Evolutionary conservation across 805 yeast species (phyloP), one percentile per base, ranked within the genome.

Genomic region (Millerozyma acaciae): DNA sequence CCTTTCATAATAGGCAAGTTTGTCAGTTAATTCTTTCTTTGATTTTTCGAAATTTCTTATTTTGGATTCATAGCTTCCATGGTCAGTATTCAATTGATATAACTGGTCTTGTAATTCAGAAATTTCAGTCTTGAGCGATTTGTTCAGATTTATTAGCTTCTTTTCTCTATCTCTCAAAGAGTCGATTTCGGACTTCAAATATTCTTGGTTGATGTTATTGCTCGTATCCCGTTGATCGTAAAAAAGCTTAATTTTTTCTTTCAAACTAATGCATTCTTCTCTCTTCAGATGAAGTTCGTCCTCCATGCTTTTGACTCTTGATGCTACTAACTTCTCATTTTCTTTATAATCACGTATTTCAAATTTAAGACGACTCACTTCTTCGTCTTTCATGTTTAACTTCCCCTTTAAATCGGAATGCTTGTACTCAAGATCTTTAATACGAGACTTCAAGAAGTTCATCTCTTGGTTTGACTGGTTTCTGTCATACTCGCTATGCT

Each of bases 61-160:
- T 26, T 31, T 32, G 5, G 42, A 21, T 19, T 35, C 35, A 13
- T 13, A 34, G 13, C 35, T 32, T 21, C 44, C 43, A 5, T 51
- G 27, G 16, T 37, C 47, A 3, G 42, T 25, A 17, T 45, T 44
- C n/a, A 30, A 37, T 3, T 43, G 43, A 42, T 44, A 48, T 17
- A 47, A 27, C 28, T 50, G 53, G 21, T 44, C 50, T 35, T 53
- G 57, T 8, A 60, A 42, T 32, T 50, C 53, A 21, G 57, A 55
- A 6, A 57, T 37, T 28, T 62, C 60, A 4, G 45, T 40, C 34
- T 50, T 49, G 34, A 62, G 47, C 17, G 39, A 26, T 17, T 48
- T 42, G 30, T 47, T 56, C 20, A 50, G 42, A 4, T 33, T 43
- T 5, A 16, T 21, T 17, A 54, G 40, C 4, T 37, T 37, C 6